Percentiles rank a stretch among this genome's conserved stretches.
These are phyloP conservation scores for Talaromyces sp. DNA, from an alignment of 2,329 filamentous ascomycete species.

Conservation along the genomic window DNA sequence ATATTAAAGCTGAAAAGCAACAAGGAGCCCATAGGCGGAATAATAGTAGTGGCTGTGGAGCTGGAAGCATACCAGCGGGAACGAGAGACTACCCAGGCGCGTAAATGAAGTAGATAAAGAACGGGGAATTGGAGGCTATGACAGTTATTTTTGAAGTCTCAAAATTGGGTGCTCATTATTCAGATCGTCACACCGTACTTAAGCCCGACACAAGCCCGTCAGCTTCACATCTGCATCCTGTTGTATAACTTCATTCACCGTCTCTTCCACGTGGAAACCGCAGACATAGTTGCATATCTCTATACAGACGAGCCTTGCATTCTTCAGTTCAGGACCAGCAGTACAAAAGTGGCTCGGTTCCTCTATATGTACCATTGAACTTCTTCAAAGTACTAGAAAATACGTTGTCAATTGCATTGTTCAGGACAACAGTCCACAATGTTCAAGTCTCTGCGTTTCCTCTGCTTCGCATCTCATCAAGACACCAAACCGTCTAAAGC, in stretches of 20 bases:
- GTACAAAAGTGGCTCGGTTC: not conserved
- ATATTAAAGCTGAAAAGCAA: no score
- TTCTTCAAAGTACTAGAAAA: not conserved
- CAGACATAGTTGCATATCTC: not conserved
- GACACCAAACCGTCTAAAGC: not conserved
- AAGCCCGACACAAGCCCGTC: not conserved
- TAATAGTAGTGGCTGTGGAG: no score
- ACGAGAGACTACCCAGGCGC: no score
- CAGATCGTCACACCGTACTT: slow-evolving; percentile 3
- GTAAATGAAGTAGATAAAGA: not conserved
- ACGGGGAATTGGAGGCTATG: not conserved
- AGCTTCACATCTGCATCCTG: not conserved
- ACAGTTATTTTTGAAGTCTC: not conserved
- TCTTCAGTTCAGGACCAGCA: not conserved
- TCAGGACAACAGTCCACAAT: not conserved
- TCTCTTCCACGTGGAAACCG: slow-evolving; percentile 4
- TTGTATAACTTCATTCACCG: slow-evolving; percentile 5
- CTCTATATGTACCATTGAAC: not conserved
- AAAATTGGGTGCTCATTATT: not conserved
- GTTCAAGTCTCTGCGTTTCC: slow-evolving; percentile 15
- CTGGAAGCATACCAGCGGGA: no score
- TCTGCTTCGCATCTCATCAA: slow-evolving; percentile 23
- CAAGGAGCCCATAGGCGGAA: no score
- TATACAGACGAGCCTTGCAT: not conserved
- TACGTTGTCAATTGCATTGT: not conserved